Evolutionary conservation across 2,329 filamentous ascomycete species (phyloP).

Genomic region (Colletotrichum tabaci): DNA sequence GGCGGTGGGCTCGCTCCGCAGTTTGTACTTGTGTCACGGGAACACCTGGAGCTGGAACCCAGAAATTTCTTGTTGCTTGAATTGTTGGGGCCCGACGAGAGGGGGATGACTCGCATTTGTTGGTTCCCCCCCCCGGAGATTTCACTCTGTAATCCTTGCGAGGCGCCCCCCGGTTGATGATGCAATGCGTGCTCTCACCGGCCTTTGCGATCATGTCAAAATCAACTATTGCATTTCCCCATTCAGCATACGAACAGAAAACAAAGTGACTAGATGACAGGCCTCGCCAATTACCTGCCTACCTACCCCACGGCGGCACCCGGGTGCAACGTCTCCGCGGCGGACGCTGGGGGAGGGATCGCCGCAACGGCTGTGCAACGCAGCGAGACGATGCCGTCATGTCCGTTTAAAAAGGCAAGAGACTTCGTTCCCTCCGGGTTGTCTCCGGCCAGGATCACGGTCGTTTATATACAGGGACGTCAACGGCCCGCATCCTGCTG

Average conservation of each 20-base stretch:
- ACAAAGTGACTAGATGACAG: neutral
- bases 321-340: constrained; percentile 22
- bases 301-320: neutral
- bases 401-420: neutral
- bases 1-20: constrained; percentile 1
- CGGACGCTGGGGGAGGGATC: neutral
- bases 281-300: neutral
- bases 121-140: constrained; percentile 3
- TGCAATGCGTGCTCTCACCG: constrained; percentile 12
- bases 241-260: neutral
- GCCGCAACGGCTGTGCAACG: neutral
- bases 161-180: constrained; percentile 13
- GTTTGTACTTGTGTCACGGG: constrained; percentile 21
- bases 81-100: neutral
- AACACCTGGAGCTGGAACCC: constrained; percentile 7
- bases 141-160: constrained; percentile 4
- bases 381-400: neutral
- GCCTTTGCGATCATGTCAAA: neutral
- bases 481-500: neutral
- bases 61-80: neutral
- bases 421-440: too few relatives aligned
- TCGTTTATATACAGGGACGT: neutral
- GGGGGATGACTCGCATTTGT: constrained; percentile 7
- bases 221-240: neutral
- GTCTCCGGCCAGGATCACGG: neutral